Conservation (phyloP, 129 eudicot species). For the Saposhnikovia divaricata region DNA sequence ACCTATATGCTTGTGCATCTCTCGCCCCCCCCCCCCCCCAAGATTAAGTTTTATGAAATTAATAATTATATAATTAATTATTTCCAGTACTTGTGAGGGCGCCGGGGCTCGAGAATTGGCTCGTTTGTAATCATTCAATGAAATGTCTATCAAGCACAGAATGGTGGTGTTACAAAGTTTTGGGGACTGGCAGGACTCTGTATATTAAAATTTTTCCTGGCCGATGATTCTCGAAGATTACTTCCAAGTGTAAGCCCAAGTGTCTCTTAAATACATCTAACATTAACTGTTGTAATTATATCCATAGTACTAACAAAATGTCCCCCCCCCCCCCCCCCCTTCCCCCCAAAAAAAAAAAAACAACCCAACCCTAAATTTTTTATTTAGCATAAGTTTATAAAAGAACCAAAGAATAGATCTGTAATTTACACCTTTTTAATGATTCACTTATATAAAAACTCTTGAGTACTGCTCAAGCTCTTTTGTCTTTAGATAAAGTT, state of each 20-base stretch:
- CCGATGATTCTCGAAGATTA: conserved; percentile 41
- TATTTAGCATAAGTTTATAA: neutral
- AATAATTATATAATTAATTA: neutral
- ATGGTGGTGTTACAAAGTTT: conserved; percentile 23
- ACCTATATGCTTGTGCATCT: neutral
- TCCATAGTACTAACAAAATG: conserved; percentile 21
- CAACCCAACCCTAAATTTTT: neutral
- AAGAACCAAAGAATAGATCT: neutral
- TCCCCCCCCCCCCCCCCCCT: too few species aligned
- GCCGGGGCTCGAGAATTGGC: conserved; percentile 22
- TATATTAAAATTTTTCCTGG: conserved; percentile 49
- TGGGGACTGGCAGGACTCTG: conserved; percentile 51
- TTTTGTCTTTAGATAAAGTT: neutral
- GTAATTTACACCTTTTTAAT: conserved; percentile 14
- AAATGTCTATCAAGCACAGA: conserved; percentile 6
- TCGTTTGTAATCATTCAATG: conserved; percentile 26
- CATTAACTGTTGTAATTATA: conserved; percentile 37
- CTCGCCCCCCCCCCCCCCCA: neutral
- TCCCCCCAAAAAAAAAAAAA: too few species aligned
- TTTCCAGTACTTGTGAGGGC: conserved; percentile 19
- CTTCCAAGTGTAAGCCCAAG: conserved; percentile 53
- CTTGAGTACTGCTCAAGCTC: neutral
- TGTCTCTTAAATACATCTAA: conserved; percentile 31
- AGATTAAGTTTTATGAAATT: neutral
- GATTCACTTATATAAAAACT: conserved; percentile 11